These are phyloP conservation scores for Pyricularia pennisetigena DNA, from an alignment of 2,329 filamentous ascomycete species.

Conservation along the genomic window DNA sequence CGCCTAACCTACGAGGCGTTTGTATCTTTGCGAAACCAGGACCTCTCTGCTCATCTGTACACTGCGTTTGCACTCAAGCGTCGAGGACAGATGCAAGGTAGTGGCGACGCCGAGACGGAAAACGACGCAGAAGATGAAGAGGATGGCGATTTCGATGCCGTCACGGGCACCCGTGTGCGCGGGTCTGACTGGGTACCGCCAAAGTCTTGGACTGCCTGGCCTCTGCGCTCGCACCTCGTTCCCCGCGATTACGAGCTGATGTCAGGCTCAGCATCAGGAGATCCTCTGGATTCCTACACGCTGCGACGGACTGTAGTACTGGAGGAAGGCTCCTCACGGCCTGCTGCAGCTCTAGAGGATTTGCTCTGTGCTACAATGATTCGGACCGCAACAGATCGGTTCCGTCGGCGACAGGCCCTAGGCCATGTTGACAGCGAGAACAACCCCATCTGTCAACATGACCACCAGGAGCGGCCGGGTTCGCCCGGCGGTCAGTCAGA, in stretches of 20 bases:
- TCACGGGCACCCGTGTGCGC: constrained; percentile 13
- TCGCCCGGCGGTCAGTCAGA: constrained; percentile 5
- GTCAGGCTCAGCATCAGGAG: constrained; percentile 19
- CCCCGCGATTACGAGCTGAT: constrained; percentile 44
- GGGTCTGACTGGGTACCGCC: constrained; percentile 38
- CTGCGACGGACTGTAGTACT: constrained; percentile 29
- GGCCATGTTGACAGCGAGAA: constrained; percentile 8
- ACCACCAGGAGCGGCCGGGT: constrained; percentile 4
- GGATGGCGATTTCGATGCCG: constrained; percentile 12
- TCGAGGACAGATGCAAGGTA: constrained; percentile 15
- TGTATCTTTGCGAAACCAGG: constrained; percentile 49
- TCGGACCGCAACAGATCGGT: constrained; percentile 57
- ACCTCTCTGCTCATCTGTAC: constrained; percentile 70
- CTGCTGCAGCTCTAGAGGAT: constrained; percentile 48
- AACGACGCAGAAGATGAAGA: constrained; percentile 23
- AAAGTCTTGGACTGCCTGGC: constrained; percentile 77
- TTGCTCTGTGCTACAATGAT: constrained; percentile 58
- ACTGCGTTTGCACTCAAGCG: constrained; percentile 63
- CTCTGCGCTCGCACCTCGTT: constrained; percentile 52
- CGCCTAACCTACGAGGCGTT: constrained; percentile 54
- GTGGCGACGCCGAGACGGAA: constrained; percentile 8
- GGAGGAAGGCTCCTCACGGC: constrained; percentile 32
- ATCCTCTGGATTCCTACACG: constrained; percentile 41
- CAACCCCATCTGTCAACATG: constrained; percentile 2
- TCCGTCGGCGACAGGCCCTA: constrained; percentile 18